Evolutionary conservation across 2,329 filamentous ascomycete genomes (phyloP), one percentile per base, ranked within the genome.

Genomic region (Ophiostoma tasmaniense): DNA sequence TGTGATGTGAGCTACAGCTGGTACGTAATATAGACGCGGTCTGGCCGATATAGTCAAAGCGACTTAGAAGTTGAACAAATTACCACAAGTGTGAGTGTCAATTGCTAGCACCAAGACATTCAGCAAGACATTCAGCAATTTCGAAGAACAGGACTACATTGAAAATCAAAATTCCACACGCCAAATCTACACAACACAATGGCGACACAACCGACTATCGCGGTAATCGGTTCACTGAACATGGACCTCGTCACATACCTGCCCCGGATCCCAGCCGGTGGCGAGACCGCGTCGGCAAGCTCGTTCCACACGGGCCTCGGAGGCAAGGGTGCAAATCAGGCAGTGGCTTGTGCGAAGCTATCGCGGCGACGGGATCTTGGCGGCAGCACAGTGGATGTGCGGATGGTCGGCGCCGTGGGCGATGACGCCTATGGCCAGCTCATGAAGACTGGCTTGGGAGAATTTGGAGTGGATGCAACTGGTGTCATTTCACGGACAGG

Each of bases 271-370:
- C 94, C 95, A 1, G 81, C 84, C 0, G 89, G 90, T 0, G 95
- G 94, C 73, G 94, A 99, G 80, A 98, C 94, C 2, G 84, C 98
- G 66, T 93, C 91, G 1, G 86, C 92, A 64, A 88, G 82, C 73
- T 88, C 87, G 25, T 96, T 96, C 80, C 84, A 85, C 75, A 92
- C 89, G 45, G 92, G 90, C 59, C 89, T 90, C 39, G 95, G 94
- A 74, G 94, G 95, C 70, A 99, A 99, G 81, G 94, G 94, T 72
- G 93, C 93, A 70, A 98, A 98, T 81, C 94, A 98, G 81, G 93
- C 93, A 70, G 91, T 97, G 68, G 92, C 93, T 28, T 93, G 90
- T 79, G 91, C 89, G 66, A 91, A 94, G 72, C 86, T 96, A 66
- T 94, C 91, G 0, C 85, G 90, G 66, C 75, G 83, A 33, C 81